Percentiles rank a stretch among this genome's conserved stretches.
Conservation (phyloP, 441 rosid species). For the Mallotus japonicus region DNA sequence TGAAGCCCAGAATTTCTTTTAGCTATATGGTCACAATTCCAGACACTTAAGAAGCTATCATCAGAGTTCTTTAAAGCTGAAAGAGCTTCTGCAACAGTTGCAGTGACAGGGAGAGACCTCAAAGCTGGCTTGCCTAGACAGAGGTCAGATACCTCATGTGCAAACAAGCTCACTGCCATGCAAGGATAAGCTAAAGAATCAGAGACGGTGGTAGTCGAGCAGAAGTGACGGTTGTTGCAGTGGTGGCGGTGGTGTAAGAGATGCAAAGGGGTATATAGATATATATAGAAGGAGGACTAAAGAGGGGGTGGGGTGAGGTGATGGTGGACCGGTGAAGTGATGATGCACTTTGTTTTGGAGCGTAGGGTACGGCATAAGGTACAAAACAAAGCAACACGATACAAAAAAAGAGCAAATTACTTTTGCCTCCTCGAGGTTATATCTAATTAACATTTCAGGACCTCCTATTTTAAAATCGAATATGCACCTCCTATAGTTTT, state of each 20-base stretch:
- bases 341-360: not conserved
- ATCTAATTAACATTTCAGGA: too few relatives aligned
- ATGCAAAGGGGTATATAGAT: not conserved
- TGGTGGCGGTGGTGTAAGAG: not conserved
- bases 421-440: too few relatives aligned
- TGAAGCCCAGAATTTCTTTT: conserved; percentile 2
- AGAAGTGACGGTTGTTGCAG: not conserved
- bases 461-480: too few relatives aligned
- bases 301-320: too few relatives aligned
- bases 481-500: too few relatives aligned
- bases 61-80: conserved; percentile 50
- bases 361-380: not conserved
- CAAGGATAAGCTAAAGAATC: conserved; percentile 24
- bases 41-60: conserved; percentile 57
- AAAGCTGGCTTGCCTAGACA: conserved; percentile 86
- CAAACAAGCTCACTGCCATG: conserved; percentile 68
- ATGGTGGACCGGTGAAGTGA: not conserved
- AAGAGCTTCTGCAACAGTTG: conserved; percentile 56
- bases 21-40: conserved; percentile 52
- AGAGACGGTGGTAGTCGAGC: not conserved
- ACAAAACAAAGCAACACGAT: not conserved
- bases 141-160: conserved; percentile 66
- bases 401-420: too few relatives aligned
- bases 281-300: not conserved
- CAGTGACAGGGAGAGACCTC: conserved; percentile 46